Base-by-base conservation (phyloP, 139 green algal species). In the Chlamydomonas sp. region DNA sequence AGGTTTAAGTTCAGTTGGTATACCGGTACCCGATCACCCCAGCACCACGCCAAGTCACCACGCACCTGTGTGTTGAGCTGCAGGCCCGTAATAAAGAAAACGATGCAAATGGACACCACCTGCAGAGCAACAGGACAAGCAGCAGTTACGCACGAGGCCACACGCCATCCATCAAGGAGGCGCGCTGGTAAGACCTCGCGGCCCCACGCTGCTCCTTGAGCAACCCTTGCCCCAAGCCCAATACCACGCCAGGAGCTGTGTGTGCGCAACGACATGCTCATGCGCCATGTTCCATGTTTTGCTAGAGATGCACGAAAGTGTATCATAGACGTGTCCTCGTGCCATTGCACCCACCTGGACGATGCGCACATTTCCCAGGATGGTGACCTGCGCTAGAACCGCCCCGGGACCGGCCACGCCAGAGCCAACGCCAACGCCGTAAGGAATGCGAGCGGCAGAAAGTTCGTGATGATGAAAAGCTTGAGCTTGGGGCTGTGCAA, bases 61-160 rank as follows among this genome's bases (percentile, higher is more conserved):
- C 69, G 69, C 17, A 7, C 31, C 14, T 10, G 6, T 75, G 93
- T 96, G 2, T 94, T 93, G 0, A 97, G 92, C 63, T 89, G 88
- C 5, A 96, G 86, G n/a, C 95, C 95, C 1, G 90, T 93, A n/a
- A 97, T 93, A 0, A 97, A 76, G 83, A 95, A 95, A 18, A 95
- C 91, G 1, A 92, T 77, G 57, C 76, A 76, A 31, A 93, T 91
- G 68, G 88, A 64, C 3, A 90, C n/a, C n/a, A 89, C 89, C 69
- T 93, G 87, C 3, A 57, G 31, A 17, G n/a, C n/a, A n/a, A n/a
- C n/a, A n/a, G n/a, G n/a, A n/a, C n/a, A n/a, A n/a, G n/a, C n/a
- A n/a, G n/a, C n/a, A n/a, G n/a, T n/a, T n/a, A n/a, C n/a, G n/a
- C n/a, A n/a, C n/a, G 2, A 2, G 66, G 5, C 67, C 4, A 31